These are phyloP conservation scores for Papiliotrema fonsecae DNA, from an alignment of 1,284 basidiomycete genomes.

Conservation along the genomic window DNA sequence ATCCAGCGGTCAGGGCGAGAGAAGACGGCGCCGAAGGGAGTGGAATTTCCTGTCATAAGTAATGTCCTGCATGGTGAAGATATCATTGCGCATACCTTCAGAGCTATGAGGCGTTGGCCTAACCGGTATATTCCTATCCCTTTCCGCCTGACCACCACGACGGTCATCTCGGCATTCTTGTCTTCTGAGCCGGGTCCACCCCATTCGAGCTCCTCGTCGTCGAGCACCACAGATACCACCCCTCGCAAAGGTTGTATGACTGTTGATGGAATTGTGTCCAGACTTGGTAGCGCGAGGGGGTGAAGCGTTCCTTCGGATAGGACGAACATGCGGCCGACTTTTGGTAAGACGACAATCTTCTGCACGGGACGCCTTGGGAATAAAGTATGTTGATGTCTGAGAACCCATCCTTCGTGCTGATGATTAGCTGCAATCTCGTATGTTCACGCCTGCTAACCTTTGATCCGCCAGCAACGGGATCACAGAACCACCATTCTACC, in stretches of 20 bases:
- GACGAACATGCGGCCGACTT: slow-evolving; percentile 64
- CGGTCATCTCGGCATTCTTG: slow-evolving; percentile 59
- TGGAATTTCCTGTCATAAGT: slow-evolving; percentile 65
- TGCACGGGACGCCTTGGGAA: slow-evolving; percentile 56
- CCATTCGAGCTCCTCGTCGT: slow-evolving; percentile 64
- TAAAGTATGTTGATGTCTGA: slow-evolving; percentile 40
- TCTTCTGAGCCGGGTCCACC: slow-evolving; percentile 53
- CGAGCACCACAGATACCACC: slow-evolving; percentile 70
- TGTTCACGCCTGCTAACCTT: slow-evolving; percentile 15
- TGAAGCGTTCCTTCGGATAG: slow-evolving; percentile 72
- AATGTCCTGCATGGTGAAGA: background rate
- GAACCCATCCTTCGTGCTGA: slow-evolving; percentile 35
- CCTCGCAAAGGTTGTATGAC: slow-evolving; percentile 70
- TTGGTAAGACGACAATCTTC: slow-evolving; percentile 70
- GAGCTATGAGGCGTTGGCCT: slow-evolving; percentile 57
- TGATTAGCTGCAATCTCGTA: background rate
- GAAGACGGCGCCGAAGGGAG: slow-evolving; percentile 60
- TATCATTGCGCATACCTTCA: slow-evolving; percentile 53
- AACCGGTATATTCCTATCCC: slow-evolving; percentile 64
- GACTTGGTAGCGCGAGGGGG: slow-evolving; percentile 70
- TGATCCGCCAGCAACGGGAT: slow-evolving; percentile 21
- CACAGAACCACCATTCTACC: slow-evolving; percentile 47
- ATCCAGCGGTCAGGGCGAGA: slow-evolving; percentile 61
- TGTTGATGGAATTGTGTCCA: slow-evolving; percentile 61
- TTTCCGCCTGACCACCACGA: slow-evolving; percentile 70